phyloP scores from a whole-genome alignment of 1,284 basidiomycete genomes.

The Ceraceosorus bombacis region DNA sequence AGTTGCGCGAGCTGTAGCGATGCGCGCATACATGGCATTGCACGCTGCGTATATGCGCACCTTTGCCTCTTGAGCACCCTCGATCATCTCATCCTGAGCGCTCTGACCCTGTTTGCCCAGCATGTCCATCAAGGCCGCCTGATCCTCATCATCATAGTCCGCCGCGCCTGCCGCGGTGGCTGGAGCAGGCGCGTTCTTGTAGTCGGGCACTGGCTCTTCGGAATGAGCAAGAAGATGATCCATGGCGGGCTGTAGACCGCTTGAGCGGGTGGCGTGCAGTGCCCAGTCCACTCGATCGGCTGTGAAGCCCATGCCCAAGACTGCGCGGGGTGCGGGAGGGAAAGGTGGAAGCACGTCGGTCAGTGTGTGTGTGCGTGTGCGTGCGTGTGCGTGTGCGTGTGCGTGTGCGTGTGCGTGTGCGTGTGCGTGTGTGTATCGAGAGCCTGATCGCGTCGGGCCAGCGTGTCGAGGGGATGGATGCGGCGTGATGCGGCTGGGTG shows the following conservation, averaged over 20 bases:
- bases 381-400: no score
- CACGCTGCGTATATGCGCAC: constrained; percentile 10
- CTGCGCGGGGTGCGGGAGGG: constrained; percentile 11
- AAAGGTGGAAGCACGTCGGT: background rate
- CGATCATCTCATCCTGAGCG: constrained; percentile 26
- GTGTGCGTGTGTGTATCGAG: no score
- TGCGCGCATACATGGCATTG: background rate
- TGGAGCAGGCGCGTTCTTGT: constrained; percentile 10
- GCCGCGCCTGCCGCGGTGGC: constrained; percentile 6
- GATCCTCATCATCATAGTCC: constrained; percentile 37
- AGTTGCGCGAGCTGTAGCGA: background rate
- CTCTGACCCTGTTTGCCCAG: constrained; percentile 29
- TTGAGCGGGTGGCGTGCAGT: constrained; percentile 30
- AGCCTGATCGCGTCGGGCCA: no score
- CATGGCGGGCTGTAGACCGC: constrained; percentile 39
- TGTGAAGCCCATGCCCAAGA: constrained; percentile 46
- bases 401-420: no score
- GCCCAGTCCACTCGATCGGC: constrained; percentile 45
- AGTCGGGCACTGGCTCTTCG: constrained; percentile 35
- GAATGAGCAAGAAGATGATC: constrained; percentile 44
- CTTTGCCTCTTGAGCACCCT: constrained; percentile 29
- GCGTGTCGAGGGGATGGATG: no score
- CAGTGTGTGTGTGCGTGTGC: background rate
- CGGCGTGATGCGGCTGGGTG: no score
- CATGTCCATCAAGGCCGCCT: constrained; percentile 32